phyloP scores from a whole-genome alignment of 2,329 filamentous ascomycete species.

The Neoarthrinium moseri region DNA sequence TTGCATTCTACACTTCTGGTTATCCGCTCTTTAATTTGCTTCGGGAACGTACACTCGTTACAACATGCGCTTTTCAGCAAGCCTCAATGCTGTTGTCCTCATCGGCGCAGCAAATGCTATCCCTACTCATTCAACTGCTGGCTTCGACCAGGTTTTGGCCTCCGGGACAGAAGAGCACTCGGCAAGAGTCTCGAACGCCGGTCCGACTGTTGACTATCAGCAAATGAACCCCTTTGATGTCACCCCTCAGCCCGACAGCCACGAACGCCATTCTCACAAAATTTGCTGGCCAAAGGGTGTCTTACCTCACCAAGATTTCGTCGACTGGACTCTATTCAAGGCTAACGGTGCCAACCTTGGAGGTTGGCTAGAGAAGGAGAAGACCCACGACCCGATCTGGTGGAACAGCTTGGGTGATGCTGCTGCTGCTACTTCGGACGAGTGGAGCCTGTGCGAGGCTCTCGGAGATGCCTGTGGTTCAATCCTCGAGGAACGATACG shows the following conservation, averaged over 20 bases:
- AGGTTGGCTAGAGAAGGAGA: constrained; percentile 1
- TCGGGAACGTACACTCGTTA: not conserved
- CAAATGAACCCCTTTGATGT: constrained; percentile 3
- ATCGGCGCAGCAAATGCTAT: not conserved
- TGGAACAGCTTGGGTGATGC: not conserved
- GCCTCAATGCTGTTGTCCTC: not conserved
- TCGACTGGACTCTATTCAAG: constrained; percentile 4
- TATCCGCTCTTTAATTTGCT: too few species aligned
- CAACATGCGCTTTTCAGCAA: not conserved
- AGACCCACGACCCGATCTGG: constrained; percentile 3
- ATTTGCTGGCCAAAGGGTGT: constrained; percentile 3
- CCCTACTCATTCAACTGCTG: not conserved
- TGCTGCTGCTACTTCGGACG: constrained; percentile 22
- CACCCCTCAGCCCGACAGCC: not conserved
- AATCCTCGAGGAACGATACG: constrained; percentile 27
- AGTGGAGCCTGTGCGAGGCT: constrained; percentile 31
- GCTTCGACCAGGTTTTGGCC: not conserved
- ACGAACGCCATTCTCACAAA: not conserved
- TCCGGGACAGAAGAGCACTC: not conserved
- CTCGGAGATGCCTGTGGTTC: constrained; percentile 27
- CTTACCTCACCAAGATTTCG: not conserved
- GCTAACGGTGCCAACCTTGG: constrained; percentile 4
- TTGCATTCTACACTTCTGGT: too few species aligned
- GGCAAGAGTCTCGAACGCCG: not conserved
- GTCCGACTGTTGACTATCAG: not conserved